Conservation (phyloP, 805 yeast species). For the Yarrowia sp. region DNA sequence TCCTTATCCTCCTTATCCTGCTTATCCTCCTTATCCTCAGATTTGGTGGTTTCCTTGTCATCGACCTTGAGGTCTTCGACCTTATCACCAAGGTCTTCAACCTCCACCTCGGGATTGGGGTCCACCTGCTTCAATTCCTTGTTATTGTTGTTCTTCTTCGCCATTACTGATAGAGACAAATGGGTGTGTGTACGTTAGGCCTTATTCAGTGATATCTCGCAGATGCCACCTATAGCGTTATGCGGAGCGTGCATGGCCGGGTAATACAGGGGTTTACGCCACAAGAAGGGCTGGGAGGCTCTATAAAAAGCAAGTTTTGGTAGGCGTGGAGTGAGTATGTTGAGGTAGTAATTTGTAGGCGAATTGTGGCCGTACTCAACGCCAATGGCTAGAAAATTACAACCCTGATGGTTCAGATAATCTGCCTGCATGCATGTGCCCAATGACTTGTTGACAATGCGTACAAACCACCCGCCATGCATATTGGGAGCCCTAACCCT, state of each 20-base stretch:
- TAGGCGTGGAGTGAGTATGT: neutral
- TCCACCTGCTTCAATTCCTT: slow-evolving; percentile 19
- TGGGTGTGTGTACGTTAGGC: neutral
- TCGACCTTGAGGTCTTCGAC: neutral
- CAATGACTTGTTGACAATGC: slow-evolving; percentile 21
- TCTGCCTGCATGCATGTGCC: slow-evolving; percentile 12
- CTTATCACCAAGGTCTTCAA: slow-evolving; percentile 12
- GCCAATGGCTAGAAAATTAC: neutral
- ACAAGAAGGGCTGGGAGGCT: neutral
- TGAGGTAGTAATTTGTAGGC: no score
- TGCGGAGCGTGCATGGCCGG: slow-evolving; percentile 24
- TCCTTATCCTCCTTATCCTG: neutral
- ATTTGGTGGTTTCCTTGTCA: slow-evolving; percentile 26
- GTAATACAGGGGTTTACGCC: slow-evolving; percentile 6
- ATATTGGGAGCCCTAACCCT: slow-evolving; percentile 21
- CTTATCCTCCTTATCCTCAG: neutral
- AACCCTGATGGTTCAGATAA: slow-evolving; percentile 7
- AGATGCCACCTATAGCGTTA: slow-evolving; percentile 25
- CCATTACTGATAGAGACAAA: neutral
- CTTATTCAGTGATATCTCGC: slow-evolving; percentile 19
- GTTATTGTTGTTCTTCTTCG: slow-evolving; percentile 13
- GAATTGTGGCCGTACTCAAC: no score
- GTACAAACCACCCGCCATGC: neutral
- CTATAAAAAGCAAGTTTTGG: neutral
- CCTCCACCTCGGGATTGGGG: slow-evolving; percentile 1